Base-by-base conservation (phyloP, 2,329 filamentous ascomycete genomes). In the Hymenoscyphus occultus region DNA sequence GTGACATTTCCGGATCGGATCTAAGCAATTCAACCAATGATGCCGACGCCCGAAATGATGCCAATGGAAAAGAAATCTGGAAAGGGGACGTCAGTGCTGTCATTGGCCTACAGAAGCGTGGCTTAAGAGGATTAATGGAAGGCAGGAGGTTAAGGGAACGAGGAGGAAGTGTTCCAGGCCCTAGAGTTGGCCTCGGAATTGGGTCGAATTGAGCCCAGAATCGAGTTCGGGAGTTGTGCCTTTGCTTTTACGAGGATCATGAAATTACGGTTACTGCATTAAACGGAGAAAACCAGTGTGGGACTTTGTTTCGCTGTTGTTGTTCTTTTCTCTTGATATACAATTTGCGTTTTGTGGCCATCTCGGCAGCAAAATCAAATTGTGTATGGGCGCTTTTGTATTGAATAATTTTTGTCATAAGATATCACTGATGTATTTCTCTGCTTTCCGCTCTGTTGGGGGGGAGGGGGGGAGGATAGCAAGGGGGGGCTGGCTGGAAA, bases 91-190 rank as follows among this genome's bases (percentile, higher is more conserved):
- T 94, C 40, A 93, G 91, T 79, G 92, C 92, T 59, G 94, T 98
- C 2, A 96, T 99, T 71, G 95, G 95, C 0, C 76, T 99, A 69
- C 95, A 99, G 81, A 99, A 99, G 81, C 84, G 95, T 62, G 95
- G 95, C 0, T 77, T 99, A 42, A 84, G 94, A 65, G 95, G 95
- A 0, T 77, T 99, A 70, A 98, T 99, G 95, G 95, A 98, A 77
- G 94, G 94, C 3, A 82, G 94, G 56, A 84, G 94, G 66, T 88
- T 97, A 81, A 83, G 93, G 56, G 92, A 96, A 76, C 82, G 92
- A 69, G 84, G 83, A 13, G 78, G 79, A 66, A 77, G 78, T 67
- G 73, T 71, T 65, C 67, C 71, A 72, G 73, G 72, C 39, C 68
- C 69, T 12, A 78, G 82, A 58, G 79, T 85, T 32, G 84, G 84